Evolutionary conservation across 768 basidiomycete genomes (phyloP).

Genomic region (Mycena olivaceomarginata): DNA sequence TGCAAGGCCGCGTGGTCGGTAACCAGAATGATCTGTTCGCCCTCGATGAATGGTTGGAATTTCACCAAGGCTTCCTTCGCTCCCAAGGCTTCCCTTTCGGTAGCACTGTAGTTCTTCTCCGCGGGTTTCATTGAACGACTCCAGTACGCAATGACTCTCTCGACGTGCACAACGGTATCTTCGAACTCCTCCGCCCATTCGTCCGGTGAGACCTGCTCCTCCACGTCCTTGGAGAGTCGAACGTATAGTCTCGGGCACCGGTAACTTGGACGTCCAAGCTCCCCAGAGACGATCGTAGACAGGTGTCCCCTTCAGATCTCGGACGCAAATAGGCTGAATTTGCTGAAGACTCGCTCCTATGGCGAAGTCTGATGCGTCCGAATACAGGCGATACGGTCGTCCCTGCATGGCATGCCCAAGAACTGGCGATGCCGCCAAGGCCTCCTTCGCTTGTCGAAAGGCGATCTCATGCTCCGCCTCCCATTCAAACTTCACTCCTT

Average conservation of each 20-base stretch:
- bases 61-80: neutral
- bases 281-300: slow-evolving; percentile 25
- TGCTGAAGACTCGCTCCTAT: slow-evolving; percentile 33
- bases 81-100: neutral
- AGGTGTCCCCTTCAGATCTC: slow-evolving; percentile 32
- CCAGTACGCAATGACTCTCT: slow-evolving; percentile 43
- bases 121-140: neutral
- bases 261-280: slow-evolving; percentile 14
- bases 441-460: too few relatives aligned
- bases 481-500: too few relatives aligned
- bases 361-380: too few relatives aligned
- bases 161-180: slow-evolving; percentile 44
- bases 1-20: too few relatives aligned
- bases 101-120: neutral
- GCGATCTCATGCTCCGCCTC: too few relatives aligned
- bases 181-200: slow-evolving; percentile 24
- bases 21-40: too few relatives aligned
- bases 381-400: too few relatives aligned
- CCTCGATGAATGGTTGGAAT: too few relatives aligned
- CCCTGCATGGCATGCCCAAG: too few relatives aligned
- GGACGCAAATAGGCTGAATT: slow-evolving; percentile 43
- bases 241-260: slow-evolving; percentile 40
- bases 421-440: too few relatives aligned
- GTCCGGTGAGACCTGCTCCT: slow-evolving; percentile 13
- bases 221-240: neutral